Evolutionary conservation across 192 early-diverging fungal genomes (phyloP).

Genomic region (Umbelopsis vinacea): DNA sequence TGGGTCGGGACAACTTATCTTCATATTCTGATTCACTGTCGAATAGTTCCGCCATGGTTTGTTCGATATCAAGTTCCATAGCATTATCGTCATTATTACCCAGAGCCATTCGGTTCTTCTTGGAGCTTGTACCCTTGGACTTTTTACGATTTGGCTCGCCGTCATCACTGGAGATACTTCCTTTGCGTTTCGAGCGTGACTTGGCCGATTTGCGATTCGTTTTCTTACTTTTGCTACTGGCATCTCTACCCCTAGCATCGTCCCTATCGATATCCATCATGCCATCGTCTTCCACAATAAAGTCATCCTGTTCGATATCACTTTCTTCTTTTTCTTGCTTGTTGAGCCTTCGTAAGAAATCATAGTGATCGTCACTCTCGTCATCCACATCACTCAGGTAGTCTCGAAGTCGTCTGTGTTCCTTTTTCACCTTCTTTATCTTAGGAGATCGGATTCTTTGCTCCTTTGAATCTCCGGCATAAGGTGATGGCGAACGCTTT

Average conservation of each 20-base stretch:
- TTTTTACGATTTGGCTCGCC: slow-evolving; percentile 5
- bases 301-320: slow-evolving; percentile 17
- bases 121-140: neutral
- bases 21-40: slow-evolving; percentile 42
- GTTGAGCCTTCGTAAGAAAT: slow-evolving; percentile 54
- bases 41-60: slow-evolving; percentile 4
- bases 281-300: slow-evolving; percentile 29
- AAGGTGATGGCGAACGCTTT: slow-evolving; percentile 15
- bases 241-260: neutral
- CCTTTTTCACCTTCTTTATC: slow-evolving; percentile 33
- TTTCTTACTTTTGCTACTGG: neutral
- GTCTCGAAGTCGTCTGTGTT: slow-evolving; percentile 48
- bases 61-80: slow-evolving; percentile 16
- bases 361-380: slow-evolving; percentile 41
- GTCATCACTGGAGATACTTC: slow-evolving; percentile 4
- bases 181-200: neutral
- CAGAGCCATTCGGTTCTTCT: neutral
- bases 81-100: neutral
- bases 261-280: slow-evolving; percentile 3
- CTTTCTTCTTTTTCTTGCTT: slow-evolving; percentile 37
- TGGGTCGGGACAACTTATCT: slow-evolving; percentile 20
- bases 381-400: slow-evolving; percentile 54
- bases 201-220: neutral
- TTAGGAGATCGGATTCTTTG: neutral
- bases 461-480: slow-evolving; percentile 1